These are phyloP conservation scores for Dalechampia spathulata DNA, from an alignment of 441 rosid genomes.

Conservation along the genomic window DNA sequence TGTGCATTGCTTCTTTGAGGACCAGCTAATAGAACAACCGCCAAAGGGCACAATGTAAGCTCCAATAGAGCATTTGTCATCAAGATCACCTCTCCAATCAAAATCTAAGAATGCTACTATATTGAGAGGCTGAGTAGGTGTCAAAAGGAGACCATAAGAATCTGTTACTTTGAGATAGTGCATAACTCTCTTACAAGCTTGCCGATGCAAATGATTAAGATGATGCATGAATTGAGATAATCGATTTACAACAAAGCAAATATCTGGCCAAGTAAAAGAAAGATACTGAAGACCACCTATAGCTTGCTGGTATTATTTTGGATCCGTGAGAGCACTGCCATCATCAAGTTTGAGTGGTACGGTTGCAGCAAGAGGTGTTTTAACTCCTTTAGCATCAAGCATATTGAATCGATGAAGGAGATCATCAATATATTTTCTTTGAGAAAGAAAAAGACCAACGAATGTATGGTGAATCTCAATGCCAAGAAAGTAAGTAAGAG, in stretches of 20 bases:
- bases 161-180: not conserved
- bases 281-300: not conserved
- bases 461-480: not conserved
- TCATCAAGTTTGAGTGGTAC: not conserved
- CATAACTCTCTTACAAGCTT: not conserved
- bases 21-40: not conserved
- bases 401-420: not conserved
- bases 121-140: not conserved
- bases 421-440: not conserved
- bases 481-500: not conserved
- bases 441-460: not conserved
- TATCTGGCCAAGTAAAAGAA: not conserved
- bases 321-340: not conserved
- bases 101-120: not conserved
- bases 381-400: not conserved
- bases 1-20: not conserved
- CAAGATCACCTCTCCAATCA: not conserved
- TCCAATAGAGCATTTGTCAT: not conserved
- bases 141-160: not conserved
- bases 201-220: not conserved
- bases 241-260: not conserved
- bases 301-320: not conserved
- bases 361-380: not conserved
- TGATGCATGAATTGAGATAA: not conserved
- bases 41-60: not conserved